Evolutionary conservation across 2,329 filamentous ascomycete species (phyloP).

Genomic region (Aspergillus melleus): DNA sequence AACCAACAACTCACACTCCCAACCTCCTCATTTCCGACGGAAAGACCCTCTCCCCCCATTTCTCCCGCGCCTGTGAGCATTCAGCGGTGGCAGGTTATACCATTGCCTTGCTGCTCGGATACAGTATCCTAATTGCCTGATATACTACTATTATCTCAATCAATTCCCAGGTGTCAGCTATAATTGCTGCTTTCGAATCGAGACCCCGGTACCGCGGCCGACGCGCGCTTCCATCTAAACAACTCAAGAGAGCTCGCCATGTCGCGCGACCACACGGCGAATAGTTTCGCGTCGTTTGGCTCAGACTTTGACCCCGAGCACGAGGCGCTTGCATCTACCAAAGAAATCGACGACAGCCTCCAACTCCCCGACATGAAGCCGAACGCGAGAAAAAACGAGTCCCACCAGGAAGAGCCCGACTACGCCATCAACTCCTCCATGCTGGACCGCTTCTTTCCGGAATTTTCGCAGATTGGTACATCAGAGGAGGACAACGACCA

Average conservation of each 20-base stretch:
- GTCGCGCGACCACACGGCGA: slow-evolving; percentile 28
- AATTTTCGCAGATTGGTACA: slow-evolving; percentile 46
- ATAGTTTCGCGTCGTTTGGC: slow-evolving; percentile 31
- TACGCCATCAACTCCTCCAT: slow-evolving; percentile 49
- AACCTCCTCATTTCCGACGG: slow-evolving; percentile 22
- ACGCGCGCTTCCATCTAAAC: slow-evolving; percentile 15
- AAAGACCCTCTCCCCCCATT: slow-evolving; percentile 2
- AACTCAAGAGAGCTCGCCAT: slow-evolving; percentile 8
- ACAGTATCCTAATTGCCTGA: neutral
- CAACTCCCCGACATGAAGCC: slow-evolving; percentile 26
- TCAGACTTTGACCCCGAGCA: slow-evolving; percentile 46
- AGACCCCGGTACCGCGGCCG: slow-evolving; percentile 8
- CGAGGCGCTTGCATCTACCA: slow-evolving; percentile 43
- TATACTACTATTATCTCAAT: neutral
- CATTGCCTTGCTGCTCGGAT: neutral
- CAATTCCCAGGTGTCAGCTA: neutral
- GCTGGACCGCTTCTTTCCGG: slow-evolving; percentile 48
- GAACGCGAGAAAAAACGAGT: slow-evolving; percentile 15
- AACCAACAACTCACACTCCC: slow-evolving; percentile 19
- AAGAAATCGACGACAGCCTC: slow-evolving; percentile 33
- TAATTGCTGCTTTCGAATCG: slow-evolving; percentile 5
- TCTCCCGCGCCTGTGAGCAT: neutral
- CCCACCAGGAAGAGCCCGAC: slow-evolving; percentile 37
- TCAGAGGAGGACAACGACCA: slow-evolving; percentile 42
- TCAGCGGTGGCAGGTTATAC: neutral